Evolutionary conservation across 78 protist genomes (phyloP), one percentile per base, ranked within the genome.

Genomic region (Dictyostelium citrinum): DNA sequence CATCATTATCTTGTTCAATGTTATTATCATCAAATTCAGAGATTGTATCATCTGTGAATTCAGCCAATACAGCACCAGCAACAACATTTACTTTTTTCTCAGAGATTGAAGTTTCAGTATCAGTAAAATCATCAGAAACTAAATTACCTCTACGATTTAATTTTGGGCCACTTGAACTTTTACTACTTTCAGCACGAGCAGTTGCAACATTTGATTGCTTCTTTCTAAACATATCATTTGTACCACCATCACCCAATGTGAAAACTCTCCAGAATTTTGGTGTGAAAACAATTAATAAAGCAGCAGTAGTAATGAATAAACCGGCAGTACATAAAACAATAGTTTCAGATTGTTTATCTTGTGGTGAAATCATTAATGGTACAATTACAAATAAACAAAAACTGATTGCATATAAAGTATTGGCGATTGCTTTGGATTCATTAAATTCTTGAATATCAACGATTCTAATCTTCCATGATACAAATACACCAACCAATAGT

Each of bases 391-490:
- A 85, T 9, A 77, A 20, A 16, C 55, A 60, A 46, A 85, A 85
- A 45, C 45, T 24, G 10, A 49, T 61, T 1, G 68, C 78, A 41
- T 85, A 85, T 3, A 85, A 55, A 3, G 83, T 77, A 22, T 76
- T 76, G 0, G 80, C 84, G 27, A 85, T 85, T 14, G 83, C 55
- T 22, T 64, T 58, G 3, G 84, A 77, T 55, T 88, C 93, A 17
- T 88, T 88, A 12, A 88, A 88, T 33, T 88, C 93, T 27, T 76
- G 81, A 29, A 88, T 88, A 49, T 88, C 93, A 2, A 88, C 85
- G 2, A 68, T 88, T 33, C 93, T n/a, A 72, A 88, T 76, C 51
- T 88, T 88, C 93, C 93, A 88, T n/a, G 93, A 88, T 24, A 88
- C 79, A 14, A 88, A 77, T 4, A 61, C 80, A 88, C 93, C 93